phyloP scores from a whole-genome alignment of 352 stramenopile species.

The Globisporangium spinosum region DNA sequence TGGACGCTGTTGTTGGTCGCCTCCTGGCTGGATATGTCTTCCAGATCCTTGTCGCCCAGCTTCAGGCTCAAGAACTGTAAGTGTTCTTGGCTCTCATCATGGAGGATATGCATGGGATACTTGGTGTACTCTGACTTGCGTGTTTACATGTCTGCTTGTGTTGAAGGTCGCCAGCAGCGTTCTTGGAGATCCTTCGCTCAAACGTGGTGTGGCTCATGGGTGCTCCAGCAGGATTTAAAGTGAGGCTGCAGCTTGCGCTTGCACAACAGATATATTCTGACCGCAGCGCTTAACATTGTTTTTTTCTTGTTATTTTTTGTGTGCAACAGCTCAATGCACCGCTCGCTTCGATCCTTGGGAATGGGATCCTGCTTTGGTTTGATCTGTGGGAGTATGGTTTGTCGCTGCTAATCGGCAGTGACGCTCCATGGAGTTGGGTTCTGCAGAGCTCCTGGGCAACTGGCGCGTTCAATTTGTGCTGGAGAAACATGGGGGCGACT shows the following conservation, averaged over 20 bases:
- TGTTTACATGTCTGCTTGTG: constrained; percentile 10
- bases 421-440: constrained; percentile 3
- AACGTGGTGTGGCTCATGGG: constrained; percentile 79
- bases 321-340: constrained; percentile 75
- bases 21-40: constrained; percentile 13
- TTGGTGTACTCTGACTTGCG: too few relatives aligned
- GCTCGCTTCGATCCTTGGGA: constrained; percentile 84
- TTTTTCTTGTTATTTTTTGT: background rate
- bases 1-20: constrained; percentile 28
- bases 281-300: background rate
- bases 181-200: constrained; percentile 42
- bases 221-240: constrained; percentile 73
- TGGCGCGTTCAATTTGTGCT: background rate
- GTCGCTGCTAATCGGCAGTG: constrained; percentile 15
- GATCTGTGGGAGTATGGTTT: constrained; percentile 70
- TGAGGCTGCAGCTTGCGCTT: constrained; percentile 6
- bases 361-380: constrained; percentile 77
- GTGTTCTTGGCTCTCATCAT: background rate
- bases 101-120: background rate
- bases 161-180: constrained; percentile 27
- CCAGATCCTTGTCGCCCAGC: constrained; percentile 1
- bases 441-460: background rate
- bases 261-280: background rate
- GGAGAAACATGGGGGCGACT: constrained; percentile 49
- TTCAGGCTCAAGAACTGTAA: constrained; percentile 13